phyloP scores from a whole-genome alignment of 75 land plant genomes.

The Pinus albicaulis region DNA sequence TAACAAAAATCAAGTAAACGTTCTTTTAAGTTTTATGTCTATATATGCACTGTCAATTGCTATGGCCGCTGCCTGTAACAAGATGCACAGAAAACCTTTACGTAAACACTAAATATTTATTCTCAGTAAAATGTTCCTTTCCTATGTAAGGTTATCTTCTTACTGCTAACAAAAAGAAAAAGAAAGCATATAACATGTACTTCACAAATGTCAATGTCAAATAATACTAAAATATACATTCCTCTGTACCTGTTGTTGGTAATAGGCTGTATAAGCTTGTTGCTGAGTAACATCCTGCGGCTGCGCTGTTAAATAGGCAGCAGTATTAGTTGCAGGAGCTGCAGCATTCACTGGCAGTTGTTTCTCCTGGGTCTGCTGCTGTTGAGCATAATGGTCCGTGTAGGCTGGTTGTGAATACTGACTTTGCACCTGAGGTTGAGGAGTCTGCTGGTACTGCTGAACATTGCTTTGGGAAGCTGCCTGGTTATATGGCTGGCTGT shows the following conservation, averaged over 20 bases:
- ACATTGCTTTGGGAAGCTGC: neutral
- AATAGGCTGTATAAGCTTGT: conserved; percentile 20
- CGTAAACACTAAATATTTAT: too few relatives aligned
- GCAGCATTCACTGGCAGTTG: conserved; percentile 3
- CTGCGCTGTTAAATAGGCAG: neutral
- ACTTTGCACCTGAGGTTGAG: conserved; percentile 15
- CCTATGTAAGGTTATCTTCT: too few relatives aligned
- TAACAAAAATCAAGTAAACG: too few relatives aligned
- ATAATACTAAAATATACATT: too few relatives aligned
- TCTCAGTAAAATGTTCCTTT: too few relatives aligned
- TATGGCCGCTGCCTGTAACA: too few relatives aligned
- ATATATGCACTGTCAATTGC: too few relatives aligned
- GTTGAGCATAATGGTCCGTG: neutral
- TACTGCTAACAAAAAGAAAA: neutral
- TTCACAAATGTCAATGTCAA: too few relatives aligned
- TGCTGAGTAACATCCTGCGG: conserved; percentile 15
- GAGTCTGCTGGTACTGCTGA: conserved; percentile 7
- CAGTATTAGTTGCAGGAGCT: neutral
- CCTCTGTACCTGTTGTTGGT: conserved; percentile 19
- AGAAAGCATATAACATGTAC: neutral
- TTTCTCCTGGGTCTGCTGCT: neutral
- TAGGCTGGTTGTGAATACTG: conserved; percentile 9
- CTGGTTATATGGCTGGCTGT: conserved; percentile 17
- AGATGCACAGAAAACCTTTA: too few relatives aligned
- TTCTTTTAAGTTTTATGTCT: too few relatives aligned